A percentile compares a stretch with the other conserved stretches of the same genome.
These are phyloP conservation scores for Citrus australasica DNA, from an alignment of 345 rosid species.

Conservation along the genomic window DNA sequence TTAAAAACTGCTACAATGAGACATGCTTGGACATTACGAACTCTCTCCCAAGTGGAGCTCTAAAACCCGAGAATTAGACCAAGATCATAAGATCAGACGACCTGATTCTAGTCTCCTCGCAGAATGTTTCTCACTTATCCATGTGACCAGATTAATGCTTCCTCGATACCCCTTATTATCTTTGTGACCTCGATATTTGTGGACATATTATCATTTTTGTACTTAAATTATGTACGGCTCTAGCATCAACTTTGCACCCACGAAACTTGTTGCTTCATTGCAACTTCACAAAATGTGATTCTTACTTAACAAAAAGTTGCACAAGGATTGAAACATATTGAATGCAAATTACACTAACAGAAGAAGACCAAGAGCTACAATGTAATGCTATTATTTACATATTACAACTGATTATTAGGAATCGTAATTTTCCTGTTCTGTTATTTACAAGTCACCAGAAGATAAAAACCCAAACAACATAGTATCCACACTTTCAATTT, in stretches of 20 bases:
- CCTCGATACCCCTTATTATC: too few relatives aligned
- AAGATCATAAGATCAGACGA: too few relatives aligned
- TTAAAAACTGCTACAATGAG: too few relatives aligned
- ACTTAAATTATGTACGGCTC: not conserved
- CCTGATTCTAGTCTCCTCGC: too few relatives aligned
- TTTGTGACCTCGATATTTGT: too few relatives aligned
- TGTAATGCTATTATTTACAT: slow-evolving; percentile 35
- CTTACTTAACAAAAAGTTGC: not conserved
- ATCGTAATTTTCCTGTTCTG: slow-evolving; percentile 4
- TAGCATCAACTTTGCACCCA: not conserved
- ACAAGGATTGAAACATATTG: not conserved
- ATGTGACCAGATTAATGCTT: too few relatives aligned
- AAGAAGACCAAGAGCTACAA: not conserved
- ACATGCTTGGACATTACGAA: too few relatives aligned
- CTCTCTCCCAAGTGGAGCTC: too few relatives aligned
- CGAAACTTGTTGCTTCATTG: not conserved
- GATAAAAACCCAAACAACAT: slow-evolving; percentile 18
- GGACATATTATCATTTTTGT: too few relatives aligned
- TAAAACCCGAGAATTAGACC: too few relatives aligned
- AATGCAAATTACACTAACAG: not conserved
- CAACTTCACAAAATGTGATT: not conserved
- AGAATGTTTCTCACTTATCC: too few relatives aligned
- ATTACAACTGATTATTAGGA: slow-evolving; percentile 20
- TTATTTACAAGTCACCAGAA: slow-evolving; percentile 31
- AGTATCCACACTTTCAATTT: slow-evolving; percentile 30